Percentiles rank a stretch among this genome's conserved stretches.
Conservation (phyloP, 2,329 filamentous ascomycete genomes). For the Alternaria dauci region DNA sequence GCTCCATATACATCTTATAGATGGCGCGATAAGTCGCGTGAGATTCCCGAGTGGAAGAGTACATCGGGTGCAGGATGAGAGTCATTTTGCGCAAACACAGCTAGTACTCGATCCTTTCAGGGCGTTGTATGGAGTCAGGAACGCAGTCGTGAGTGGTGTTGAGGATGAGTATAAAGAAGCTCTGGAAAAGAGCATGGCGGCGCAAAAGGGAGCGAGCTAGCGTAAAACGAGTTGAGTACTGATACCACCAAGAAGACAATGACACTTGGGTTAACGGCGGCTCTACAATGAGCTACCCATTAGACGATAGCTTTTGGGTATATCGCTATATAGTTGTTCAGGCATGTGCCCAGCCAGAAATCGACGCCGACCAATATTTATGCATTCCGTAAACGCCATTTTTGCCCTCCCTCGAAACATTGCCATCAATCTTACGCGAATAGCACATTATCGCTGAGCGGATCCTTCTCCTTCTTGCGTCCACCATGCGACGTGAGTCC, state of each 20-base stretch:
- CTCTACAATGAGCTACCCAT: slow-evolving; percentile 17
- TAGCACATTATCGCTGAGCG: slow-evolving; percentile 77
- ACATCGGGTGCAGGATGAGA: slow-evolving; percentile 46
- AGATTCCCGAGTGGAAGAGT: slow-evolving; percentile 42
- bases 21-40: slow-evolving; percentile 38
- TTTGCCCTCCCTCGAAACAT: slow-evolving; percentile 14
- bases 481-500: slow-evolving; percentile 75
- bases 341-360: slow-evolving; percentile 10
- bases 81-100: slow-evolving; percentile 49
- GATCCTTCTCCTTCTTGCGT: slow-evolving; percentile 68
- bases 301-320: slow-evolving; percentile 34
- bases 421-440: slow-evolving; percentile 67
- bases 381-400: slow-evolving; percentile 29
- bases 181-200: slow-evolving; percentile 47
- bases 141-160: slow-evolving; percentile 51
- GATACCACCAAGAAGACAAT: background rate
- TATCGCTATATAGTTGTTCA: slow-evolving; percentile 22
- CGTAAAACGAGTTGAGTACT: background rate
- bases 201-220: slow-evolving; percentile 18
- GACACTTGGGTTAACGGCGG: slow-evolving; percentile 6
- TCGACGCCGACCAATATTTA: slow-evolving; percentile 17
- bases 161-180: slow-evolving; percentile 47
- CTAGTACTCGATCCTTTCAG: slow-evolving; percentile 55
- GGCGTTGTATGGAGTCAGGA: slow-evolving; percentile 47
- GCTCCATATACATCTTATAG: slow-evolving; percentile 45